Conservation (phyloP, 192 early-diverging fungal species). For the Endogone sp. region DNA sequence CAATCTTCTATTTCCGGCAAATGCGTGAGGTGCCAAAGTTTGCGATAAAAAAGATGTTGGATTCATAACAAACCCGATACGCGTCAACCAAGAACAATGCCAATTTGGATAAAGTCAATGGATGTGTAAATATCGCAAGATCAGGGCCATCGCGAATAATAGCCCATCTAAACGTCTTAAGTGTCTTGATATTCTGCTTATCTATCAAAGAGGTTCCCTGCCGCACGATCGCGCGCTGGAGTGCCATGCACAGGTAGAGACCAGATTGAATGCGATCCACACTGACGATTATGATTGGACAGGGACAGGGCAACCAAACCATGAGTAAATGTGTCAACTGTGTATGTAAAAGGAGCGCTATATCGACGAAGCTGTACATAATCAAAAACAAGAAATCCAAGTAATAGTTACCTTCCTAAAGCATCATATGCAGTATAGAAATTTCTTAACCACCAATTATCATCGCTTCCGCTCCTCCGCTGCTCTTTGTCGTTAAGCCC, state of each 20-base stretch:
- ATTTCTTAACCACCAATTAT: slow-evolving; percentile 66
- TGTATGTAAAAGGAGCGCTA: slow-evolving; percentile 16
- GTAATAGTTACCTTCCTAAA: slow-evolving; percentile 46
- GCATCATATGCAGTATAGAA: slow-evolving; percentile 93
- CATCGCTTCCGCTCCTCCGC: neutral
- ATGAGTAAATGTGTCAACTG: neutral
- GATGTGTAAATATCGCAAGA: slow-evolving; percentile 51
- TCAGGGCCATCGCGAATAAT: slow-evolving; percentile 57
- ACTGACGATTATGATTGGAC: slow-evolving; percentile 2
- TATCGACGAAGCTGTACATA: too few relatives aligned
- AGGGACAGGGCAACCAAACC: neutral
- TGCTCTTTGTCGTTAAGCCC: slow-evolving; percentile 4
- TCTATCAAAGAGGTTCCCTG: slow-evolving; percentile 79
- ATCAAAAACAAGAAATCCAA: too few relatives aligned
- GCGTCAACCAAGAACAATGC: slow-evolving; percentile 81
- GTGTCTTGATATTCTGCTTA: slow-evolving; percentile 69
- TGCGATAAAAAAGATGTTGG: neutral
- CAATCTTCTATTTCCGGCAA: too few relatives aligned
- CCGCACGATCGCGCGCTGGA: slow-evolving; percentile 73
- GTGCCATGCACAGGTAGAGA: slow-evolving; percentile 66
- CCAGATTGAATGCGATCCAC: slow-evolving; percentile 45
- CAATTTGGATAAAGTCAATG: slow-evolving; percentile 68
- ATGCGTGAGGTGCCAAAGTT: too few relatives aligned
- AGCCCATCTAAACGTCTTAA: slow-evolving; percentile 71
- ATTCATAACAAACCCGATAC: slow-evolving; percentile 43